Percentiles rank a stretch among this genome's conserved stretches.
phyloP scores from a whole-genome alignment of 768 basidiomycete genomes.

The Termitomyces sp. region DNA sequence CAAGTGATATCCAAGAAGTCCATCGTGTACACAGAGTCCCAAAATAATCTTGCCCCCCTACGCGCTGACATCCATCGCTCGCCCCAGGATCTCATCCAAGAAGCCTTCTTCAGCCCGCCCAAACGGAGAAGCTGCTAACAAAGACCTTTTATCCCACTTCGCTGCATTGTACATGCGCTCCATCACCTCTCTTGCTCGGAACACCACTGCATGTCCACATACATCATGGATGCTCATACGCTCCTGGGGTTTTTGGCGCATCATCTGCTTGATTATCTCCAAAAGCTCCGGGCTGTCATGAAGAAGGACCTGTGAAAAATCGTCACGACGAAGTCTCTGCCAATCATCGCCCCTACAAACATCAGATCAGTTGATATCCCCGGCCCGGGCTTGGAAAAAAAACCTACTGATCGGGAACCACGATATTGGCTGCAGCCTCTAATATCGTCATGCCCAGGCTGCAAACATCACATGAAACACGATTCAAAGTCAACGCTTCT shows the following conservation, averaged over 20 bases:
- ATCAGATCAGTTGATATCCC: constrained; percentile 21
- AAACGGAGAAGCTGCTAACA: constrained; percentile 59
- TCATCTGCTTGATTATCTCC: constrained; percentile 69
- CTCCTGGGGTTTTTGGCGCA: constrained; percentile 63
- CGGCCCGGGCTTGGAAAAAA: constrained; percentile 14
- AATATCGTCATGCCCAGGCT: constrained; percentile 96
- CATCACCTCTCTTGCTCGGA: constrained; percentile 63
- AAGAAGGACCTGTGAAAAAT: constrained; percentile 83
- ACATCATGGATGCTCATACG: constrained; percentile 59
- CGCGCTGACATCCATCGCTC: constrained; percentile 35
- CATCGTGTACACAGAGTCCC: not conserved
- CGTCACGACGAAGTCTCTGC: constrained; percentile 89
- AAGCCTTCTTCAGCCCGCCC: constrained; percentile 60
- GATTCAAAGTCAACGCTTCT: constrained; percentile 12
- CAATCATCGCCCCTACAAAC: constrained; percentile 80
- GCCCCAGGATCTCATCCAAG: constrained; percentile 58
- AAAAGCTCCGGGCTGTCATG: constrained; percentile 63
- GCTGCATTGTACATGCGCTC: constrained; percentile 39
- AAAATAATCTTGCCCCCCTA: constrained; percentile 18
- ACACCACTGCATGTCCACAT: constrained; percentile 59
- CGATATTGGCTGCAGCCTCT: constrained; percentile 92
- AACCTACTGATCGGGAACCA: constrained; percentile 92
- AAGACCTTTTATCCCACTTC: constrained; percentile 28
- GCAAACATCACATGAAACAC: constrained; percentile 35
- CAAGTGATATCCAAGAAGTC: not conserved